Evolutionary conservation across 163 green algal species (phyloP).

Genomic region (Volvox carteri): DNA sequence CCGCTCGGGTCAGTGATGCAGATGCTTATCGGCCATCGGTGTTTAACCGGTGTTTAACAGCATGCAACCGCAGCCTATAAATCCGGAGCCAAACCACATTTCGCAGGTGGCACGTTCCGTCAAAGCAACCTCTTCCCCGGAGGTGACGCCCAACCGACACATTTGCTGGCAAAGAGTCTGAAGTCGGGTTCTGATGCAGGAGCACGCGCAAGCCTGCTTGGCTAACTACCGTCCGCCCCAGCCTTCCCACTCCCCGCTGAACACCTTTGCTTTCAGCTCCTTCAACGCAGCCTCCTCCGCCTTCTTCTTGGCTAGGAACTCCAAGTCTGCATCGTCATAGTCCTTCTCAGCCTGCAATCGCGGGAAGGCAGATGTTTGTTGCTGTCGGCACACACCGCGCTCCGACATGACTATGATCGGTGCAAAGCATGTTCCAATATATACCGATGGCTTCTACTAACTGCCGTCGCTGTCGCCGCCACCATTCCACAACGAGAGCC

Average conservation of each 20-base stretch:
- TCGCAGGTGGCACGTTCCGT: too few species aligned
- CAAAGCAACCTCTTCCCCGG: too few species aligned
- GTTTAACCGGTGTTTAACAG: too few species aligned
- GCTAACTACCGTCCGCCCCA: neutral
- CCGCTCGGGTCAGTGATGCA: too few species aligned
- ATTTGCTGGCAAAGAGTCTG: too few species aligned
- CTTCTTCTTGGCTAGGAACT: slow-evolving; percentile 72
- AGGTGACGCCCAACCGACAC: too few species aligned
- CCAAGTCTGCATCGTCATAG: slow-evolving; percentile 63
- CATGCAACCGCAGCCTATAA: too few species aligned
- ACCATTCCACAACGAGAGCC: neutral
- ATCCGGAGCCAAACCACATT: too few species aligned
- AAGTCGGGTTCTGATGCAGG: too few species aligned
- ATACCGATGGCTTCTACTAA: neutral
- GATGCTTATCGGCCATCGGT: too few species aligned
- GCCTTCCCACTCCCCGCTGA: too few species aligned
- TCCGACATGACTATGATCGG: neutral
- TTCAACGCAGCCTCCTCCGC: slow-evolving; percentile 73
- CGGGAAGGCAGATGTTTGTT: neutral
- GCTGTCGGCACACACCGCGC: neutral
- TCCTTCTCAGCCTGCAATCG: slow-evolving; percentile 33
- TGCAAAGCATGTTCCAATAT: neutral
- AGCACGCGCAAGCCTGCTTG: too few species aligned
- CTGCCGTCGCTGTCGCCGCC: neutral
- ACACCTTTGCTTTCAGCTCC: slow-evolving; percentile 67